Percentiles rank a stretch among this genome's conserved stretches.
Conservation (phyloP, 345 rosid species). For the Erucastrum elatum region DNA sequence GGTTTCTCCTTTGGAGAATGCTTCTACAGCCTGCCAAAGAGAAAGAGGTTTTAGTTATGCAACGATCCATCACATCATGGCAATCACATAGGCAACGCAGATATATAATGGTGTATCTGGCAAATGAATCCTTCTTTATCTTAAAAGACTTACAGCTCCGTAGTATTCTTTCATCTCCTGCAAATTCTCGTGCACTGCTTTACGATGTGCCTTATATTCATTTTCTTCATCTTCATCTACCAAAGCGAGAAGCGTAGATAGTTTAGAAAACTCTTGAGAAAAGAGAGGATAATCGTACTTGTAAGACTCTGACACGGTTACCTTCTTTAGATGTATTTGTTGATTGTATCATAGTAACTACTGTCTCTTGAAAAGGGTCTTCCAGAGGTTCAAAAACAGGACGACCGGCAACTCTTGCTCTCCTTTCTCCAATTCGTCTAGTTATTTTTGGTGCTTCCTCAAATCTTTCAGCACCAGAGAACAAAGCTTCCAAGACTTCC, state of each 20-base stretch:
- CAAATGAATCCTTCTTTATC: background rate
- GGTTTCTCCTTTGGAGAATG: conserved; percentile 51
- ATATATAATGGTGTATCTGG: too few relatives aligned
- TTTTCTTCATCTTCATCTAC: conserved; percentile 50
- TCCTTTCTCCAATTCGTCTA: conserved; percentile 32
- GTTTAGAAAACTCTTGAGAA: conserved; percentile 17
- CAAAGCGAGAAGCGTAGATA: conserved; percentile 20
- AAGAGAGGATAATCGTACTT: conserved; percentile 2
- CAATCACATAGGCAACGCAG: background rate
- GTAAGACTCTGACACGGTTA: conserved; percentile 20
- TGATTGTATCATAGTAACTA: conserved; percentile 29
- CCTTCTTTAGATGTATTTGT: conserved; percentile 41
- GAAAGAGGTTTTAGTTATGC: conserved; percentile 15
- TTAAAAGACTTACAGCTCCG: conserved; percentile 53
- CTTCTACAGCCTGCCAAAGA: conserved; percentile 56
- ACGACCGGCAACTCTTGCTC: conserved; percentile 43
- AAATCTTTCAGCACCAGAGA: conserved; percentile 41
- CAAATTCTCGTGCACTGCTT: conserved; percentile 59
- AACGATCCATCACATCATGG: conserved; percentile 24
- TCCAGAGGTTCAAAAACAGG: conserved; percentile 37
- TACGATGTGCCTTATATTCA: conserved; percentile 50
- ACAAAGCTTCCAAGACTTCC: conserved; percentile 54
- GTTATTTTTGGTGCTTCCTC: conserved; percentile 39
- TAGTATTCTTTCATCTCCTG: conserved; percentile 59
- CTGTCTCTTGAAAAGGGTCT: conserved; percentile 39